phyloP scores from a whole-genome alignment of 1,139 yeast genomes.

The Meyerozyma sp. region DNA sequence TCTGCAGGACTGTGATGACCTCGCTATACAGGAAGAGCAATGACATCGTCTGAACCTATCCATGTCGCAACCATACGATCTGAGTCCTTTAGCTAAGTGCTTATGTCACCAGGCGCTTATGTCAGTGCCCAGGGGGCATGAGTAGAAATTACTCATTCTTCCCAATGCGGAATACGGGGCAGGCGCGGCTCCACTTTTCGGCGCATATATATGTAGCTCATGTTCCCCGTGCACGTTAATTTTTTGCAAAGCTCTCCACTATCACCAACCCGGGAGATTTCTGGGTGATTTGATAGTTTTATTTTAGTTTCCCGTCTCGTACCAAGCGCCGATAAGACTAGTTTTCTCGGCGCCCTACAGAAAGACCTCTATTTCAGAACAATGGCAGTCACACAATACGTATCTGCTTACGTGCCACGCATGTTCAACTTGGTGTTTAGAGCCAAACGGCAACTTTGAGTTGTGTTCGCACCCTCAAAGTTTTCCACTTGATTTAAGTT shows the following conservation, averaged over 20 bases:
- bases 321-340: neutral
- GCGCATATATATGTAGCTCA: neutral
- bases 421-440: neutral
- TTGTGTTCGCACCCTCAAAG: neutral
- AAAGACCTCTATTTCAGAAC: neutral
- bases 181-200: neutral
- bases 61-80: neutral
- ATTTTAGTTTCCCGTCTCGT: neutral
- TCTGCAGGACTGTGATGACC: neutral
- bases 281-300: neutral
- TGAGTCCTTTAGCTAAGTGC: neutral
- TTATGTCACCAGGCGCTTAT: neutral
- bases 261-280: neutral
- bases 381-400: neutral
- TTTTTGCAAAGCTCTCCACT: neutral
- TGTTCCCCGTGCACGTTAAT: neutral
- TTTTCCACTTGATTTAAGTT: neutral
- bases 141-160: constrained; percentile 1
- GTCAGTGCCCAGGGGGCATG: too few relatives aligned
- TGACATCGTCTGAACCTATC: constrained; percentile 1
- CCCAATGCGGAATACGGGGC: neutral
- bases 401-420: neutral
- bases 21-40: neutral
- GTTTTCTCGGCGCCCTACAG: neutral
- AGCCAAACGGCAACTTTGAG: neutral